A percentile compares a stretch with the other conserved stretches of the same genome.
Conservation (phyloP, 768 basidiomycete species). For the Cyathus striatus region DNA sequence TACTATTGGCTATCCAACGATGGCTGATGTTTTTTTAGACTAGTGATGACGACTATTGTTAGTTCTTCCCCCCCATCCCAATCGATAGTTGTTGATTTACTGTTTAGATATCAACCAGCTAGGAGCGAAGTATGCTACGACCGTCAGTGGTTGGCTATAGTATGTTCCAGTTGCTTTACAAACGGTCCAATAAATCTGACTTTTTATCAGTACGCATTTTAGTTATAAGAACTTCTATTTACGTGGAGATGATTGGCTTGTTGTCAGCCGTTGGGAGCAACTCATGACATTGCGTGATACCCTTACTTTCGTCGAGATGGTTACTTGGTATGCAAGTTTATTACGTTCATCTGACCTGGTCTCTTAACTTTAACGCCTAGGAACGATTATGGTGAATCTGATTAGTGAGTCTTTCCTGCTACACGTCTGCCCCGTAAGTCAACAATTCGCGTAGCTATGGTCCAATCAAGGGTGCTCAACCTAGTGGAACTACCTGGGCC, state of each 20-base stretch:
- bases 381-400: constrained; percentile 78
- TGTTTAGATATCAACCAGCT: constrained; percentile 35
- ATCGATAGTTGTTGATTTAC: neutral
- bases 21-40: constrained; percentile 21
- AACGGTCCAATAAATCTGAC: neutral
- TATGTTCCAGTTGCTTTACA: constrained; percentile 14
- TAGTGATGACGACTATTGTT: constrained; percentile 46
- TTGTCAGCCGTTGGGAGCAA: constrained; percentile 68
- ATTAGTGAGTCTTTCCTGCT: constrained; percentile 47
- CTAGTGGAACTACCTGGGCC: constrained; percentile 38
- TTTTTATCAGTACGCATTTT: constrained; percentile 38
- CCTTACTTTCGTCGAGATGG: constrained; percentile 57
- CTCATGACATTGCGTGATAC: constrained; percentile 52
- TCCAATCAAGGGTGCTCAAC: constrained; percentile 48
- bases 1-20: neutral
- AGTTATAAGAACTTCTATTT: constrained; percentile 64
- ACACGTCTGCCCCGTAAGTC: too few species aligned
- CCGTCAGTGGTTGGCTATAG: constrained; percentile 45
- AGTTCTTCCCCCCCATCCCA: constrained; percentile 1
- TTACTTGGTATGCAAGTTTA: constrained; percentile 49
- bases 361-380: constrained; percentile 14
- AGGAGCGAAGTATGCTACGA: constrained; percentile 37
- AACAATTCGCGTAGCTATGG: constrained; percentile 34
- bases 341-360: too few species aligned
- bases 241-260: constrained; percentile 62